Evolutionary conservation across 2,329 filamentous ascomycete genomes (phyloP), one percentile per base, ranked within the genome.

Genomic region (Epichloe baconii): DNA sequence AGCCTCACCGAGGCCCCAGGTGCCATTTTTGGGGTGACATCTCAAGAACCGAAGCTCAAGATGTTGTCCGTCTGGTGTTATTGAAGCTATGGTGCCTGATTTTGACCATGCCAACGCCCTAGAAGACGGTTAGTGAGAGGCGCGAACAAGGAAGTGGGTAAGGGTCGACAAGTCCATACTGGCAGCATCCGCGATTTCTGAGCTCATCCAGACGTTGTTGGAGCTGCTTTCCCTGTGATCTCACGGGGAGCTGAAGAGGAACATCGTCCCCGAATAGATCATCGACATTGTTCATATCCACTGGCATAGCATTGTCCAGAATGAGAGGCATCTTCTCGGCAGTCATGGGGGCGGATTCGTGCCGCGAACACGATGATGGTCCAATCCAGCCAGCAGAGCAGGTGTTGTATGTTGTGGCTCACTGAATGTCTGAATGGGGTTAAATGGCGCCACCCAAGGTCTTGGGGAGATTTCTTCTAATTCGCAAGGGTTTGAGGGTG

Each of bases 31-130:
- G 1, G 82, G 76, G 57, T 82, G 75, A 60, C 85, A 83, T 36
- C 80, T 77, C 48, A 95, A 74, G 62, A 87, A 83, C 53, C 83
- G 81, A 44, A 95, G 74, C 61, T 86, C 81, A 49, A 96, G 71
- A 14, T 74, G 76, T 46, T 77, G 76, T 31, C 86, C 85, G 66
- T 90, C 85, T 15, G 79, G 70, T 19, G 83, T 79, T 57, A 97
- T 85, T 50, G 83, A 85, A 31, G 90, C 90, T 57, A 97, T 87
- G 53, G 84, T 88, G 43, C 91, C 91, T 54, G 82, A 79, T 60
- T 83, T 89, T 11, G 91, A 95, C 90, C 91, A 97, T 34, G 86
- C 82, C 50, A 96, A 78, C 56, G 80, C 81, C 64, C 89, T 94
- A 58, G 44, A 46, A 44, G 46, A 45, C 5, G 6, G 37, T 50